Evolutionary conservation across 2,329 filamentous ascomycete genomes (phyloP).

Genomic region (Gaeumannomyces sp.): DNA sequence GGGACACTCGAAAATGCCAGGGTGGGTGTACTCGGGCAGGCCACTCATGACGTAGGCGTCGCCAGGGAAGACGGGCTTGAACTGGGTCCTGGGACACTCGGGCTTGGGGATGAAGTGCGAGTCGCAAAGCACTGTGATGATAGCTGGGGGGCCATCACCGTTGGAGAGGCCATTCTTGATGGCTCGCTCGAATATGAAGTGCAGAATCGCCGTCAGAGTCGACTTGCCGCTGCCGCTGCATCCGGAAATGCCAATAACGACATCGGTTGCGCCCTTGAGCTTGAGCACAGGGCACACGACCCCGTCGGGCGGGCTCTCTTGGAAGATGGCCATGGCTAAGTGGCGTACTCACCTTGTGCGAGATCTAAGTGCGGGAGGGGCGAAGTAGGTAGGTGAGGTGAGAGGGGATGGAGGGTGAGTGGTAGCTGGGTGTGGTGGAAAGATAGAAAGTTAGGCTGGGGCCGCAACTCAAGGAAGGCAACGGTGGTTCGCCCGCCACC

Average conservation of each 20-base stretch:
- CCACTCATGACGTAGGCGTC: background rate
- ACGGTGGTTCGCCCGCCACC: background rate
- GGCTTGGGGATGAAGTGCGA: conserved; percentile 17
- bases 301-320: background rate
- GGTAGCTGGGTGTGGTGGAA: background rate
- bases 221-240: conserved; percentile 7
- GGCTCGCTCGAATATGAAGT: background rate
- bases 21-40: background rate
- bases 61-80: conserved; percentile 3
- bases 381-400: background rate
- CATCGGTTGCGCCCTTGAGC: background rate
- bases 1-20: background rate
- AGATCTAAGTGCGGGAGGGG: background rate
- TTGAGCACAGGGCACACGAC: background rate
- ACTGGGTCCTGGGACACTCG: conserved; percentile 10
- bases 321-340: background rate
- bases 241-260: conserved; percentile 4
- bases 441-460: background rate
- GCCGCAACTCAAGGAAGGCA: background rate
- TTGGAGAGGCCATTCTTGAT: background rate
- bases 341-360: background rate
- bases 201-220: conserved; percentile 4
- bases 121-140: background rate
- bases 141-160: background rate
- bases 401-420: too few species aligned